These are phyloP conservation scores for Fraxinus americana DNA, from an alignment of 257 asterid species.

Conservation along the genomic window DNA sequence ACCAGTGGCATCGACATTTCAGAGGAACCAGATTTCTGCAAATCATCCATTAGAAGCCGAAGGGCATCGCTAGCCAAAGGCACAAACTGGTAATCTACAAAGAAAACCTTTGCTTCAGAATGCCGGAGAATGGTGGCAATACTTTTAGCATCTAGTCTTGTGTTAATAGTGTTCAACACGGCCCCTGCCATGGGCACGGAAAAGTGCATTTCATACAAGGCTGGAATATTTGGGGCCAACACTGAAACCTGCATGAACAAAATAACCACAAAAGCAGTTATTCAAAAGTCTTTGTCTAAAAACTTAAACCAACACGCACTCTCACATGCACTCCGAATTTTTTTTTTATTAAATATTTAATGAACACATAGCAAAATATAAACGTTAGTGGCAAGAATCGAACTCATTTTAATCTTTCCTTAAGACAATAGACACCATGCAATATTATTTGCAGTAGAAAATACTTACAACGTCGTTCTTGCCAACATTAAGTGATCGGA, in stretches of 20 bases:
- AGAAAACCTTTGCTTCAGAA: constrained; percentile 68
- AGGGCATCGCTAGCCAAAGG: constrained; percentile 57
- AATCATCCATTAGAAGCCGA: constrained; percentile 33
- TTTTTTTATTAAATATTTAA: too few species aligned
- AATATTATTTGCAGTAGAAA: neutral
- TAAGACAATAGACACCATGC: neutral
- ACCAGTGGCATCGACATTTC: constrained; percentile 45
- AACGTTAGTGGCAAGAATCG: too few species aligned
- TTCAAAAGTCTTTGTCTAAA: neutral
- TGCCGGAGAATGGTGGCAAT: constrained; percentile 69
- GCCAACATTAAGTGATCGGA: constrained; percentile 47
- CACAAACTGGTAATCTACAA: constrained; percentile 59
- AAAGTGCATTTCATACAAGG: constrained; percentile 83
- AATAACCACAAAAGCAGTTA: neutral
- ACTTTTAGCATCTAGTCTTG: constrained; percentile 64
- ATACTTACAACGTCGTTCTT: constrained; percentile 68
- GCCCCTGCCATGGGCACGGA: constrained; percentile 99
- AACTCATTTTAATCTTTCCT: too few species aligned
- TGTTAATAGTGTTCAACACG: constrained; percentile 73
- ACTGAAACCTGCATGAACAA: constrained; percentile 60
- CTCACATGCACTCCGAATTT: too few species aligned
- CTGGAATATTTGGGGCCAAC: constrained; percentile 88
- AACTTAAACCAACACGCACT: too few species aligned
- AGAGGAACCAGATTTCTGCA: constrained; percentile 9
- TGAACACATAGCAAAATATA: too few species aligned